phyloP scores from a whole-genome alignment of 371 early-diverging fungal genomes.

The Mucor mucedo region DNA sequence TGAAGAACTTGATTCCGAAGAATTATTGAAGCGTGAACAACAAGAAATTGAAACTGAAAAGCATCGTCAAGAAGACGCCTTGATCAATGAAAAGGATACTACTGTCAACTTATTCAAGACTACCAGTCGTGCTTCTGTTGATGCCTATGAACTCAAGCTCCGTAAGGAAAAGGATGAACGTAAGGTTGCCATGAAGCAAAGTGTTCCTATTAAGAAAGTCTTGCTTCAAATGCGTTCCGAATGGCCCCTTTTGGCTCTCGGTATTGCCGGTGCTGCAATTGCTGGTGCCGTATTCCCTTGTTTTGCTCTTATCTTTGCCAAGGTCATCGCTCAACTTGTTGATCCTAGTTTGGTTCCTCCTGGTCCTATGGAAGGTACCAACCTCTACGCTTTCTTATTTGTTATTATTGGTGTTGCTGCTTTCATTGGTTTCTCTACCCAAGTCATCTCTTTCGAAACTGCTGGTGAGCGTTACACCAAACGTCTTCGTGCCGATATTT shows the following conservation, averaged over 20 bases:
- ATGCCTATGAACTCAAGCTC: conserved; percentile 54
- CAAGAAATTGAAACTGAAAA: conserved; percentile 30
- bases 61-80: conserved; percentile 25
- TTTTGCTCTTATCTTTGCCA: conserved; percentile 53
- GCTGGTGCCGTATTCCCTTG: conserved; percentile 66
- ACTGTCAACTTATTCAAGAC: conserved; percentile 36
- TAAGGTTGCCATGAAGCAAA: conserved; percentile 48
- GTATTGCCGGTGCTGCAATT: conserved; percentile 51
- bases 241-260: conserved; percentile 48
- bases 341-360: no score
- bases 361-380: conserved; percentile 57
- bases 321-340: conserved; percentile 41
- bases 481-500: conserved; percentile 62
- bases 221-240: conserved; percentile 42
- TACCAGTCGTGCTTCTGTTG: conserved; percentile 40
- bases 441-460: conserved; percentile 48
- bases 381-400: conserved; percentile 83
- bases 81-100: conserved; percentile 30
- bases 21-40: conserved; percentile 47
- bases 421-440: conserved; percentile 49
- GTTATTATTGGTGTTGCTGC: conserved; percentile 63
- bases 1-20: conserved; percentile 33
- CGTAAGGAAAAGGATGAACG: conserved; percentile 51
- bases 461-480: conserved; percentile 66
- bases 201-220: conserved; percentile 51